A percentile compares a stretch with the other conserved stretches of the same genome.
These are phyloP conservation scores for Sutorius eximius DNA, from an alignment of 1,284 basidiomycete species.

Conservation along the genomic window DNA sequence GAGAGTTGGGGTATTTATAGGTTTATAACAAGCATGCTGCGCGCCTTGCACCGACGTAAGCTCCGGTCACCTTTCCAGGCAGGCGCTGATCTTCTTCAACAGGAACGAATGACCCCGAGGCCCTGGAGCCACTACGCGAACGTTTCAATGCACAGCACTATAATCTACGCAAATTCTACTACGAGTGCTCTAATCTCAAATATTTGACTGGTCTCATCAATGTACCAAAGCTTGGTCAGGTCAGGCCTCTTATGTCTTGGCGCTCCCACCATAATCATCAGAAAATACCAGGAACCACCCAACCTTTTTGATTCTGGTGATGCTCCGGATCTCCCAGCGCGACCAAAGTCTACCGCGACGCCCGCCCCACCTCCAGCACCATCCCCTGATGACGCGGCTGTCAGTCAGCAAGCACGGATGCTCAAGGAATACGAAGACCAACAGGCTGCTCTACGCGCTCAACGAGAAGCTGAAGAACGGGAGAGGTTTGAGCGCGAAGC, in stretches of 20 bases:
- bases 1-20: constrained; percentile 97
- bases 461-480: constrained; percentile 83
- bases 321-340: constrained; percentile 85
- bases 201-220: constrained; percentile 95
- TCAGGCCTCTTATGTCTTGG: constrained; percentile 35
- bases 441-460: constrained; percentile 78
- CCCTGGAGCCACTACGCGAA: constrained; percentile 80
- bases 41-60: constrained; percentile 89
- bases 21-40: constrained; percentile 96
- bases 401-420: constrained; percentile 93
- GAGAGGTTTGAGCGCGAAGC: constrained; percentile 76
- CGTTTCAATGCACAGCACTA: constrained; percentile 89
- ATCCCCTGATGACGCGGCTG: constrained; percentile 71
- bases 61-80: constrained; percentile 27
- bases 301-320: constrained; percentile 83
- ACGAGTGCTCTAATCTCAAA: constrained; percentile 96
- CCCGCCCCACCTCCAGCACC: constrained; percentile 68
- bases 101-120: constrained; percentile 89
- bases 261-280: not conserved
- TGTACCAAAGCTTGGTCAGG: constrained; percentile 92
- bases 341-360: constrained; percentile 66
- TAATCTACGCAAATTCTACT: constrained; percentile 92
- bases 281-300: constrained; percentile 75
- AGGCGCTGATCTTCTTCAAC: constrained; percentile 12
- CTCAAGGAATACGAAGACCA: constrained; percentile 97